A percentile compares a stretch with the other conserved stretches of the same genome.
Conservation (phyloP, 306 rosid genomes). For the Dicorynia guianensis region DNA sequence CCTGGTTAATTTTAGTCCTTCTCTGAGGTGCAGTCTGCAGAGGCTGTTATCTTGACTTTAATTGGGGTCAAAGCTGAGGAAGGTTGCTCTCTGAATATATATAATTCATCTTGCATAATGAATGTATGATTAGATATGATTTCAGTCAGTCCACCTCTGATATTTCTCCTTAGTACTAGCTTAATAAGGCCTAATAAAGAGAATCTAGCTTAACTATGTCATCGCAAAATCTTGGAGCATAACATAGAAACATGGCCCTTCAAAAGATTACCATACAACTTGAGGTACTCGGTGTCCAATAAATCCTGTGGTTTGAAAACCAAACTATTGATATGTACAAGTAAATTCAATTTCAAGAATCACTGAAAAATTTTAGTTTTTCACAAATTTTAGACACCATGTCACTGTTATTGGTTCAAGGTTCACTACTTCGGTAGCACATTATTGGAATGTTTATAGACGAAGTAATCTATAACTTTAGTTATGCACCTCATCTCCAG, state of each 20-base stretch:
- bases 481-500: neutral
- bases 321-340: neutral
- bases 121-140: no score
- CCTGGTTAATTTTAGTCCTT: slow-evolving; percentile 27
- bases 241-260: neutral
- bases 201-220: no score
- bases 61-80: no score
- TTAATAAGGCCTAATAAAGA: no score
- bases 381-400: neutral
- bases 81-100: no score
- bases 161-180: no score
- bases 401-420: neutral
- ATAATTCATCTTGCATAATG: no score
- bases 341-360: slow-evolving; percentile 13
- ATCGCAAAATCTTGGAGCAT: neutral
- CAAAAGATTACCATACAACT: neutral
- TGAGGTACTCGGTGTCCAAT: neutral
- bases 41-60: no score
- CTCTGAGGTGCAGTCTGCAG: no score
- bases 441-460: neutral
- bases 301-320: neutral
- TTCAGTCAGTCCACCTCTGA: no score
- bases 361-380: neutral
- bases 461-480: neutral
- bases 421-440: neutral